Evolutionary conservation across 306 rosid genomes (phyloP), one percentile per base, ranked within the genome.

Genomic region (Prunus mume): DNA sequence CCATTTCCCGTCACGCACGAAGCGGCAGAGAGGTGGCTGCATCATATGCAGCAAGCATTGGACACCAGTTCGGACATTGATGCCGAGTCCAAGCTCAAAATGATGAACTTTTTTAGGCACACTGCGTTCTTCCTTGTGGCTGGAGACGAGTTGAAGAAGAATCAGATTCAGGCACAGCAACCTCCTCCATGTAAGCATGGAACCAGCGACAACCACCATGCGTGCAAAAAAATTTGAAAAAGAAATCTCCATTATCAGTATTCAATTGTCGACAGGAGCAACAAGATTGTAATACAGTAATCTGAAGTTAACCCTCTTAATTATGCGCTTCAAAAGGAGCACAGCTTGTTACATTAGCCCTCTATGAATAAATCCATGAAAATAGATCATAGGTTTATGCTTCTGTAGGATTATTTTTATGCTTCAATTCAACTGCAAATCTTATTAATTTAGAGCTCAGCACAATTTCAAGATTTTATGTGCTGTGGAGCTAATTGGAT

Each of bases 111-210:
- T 74, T 92, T 89, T 80, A 89, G 96, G 85, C 95, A 90, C 88
- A 91, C 98, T 12, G 93, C 96, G 41, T 92, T 87, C 80, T 92
- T 95, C 83, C 90, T 95, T 34, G 96, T 92, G 79, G 96, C 97
- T 34, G 97, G 97, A 27, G 81, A 90, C 79, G 85, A 88, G 68
- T 74, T 80, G 74, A 90, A 88, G 89, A 83, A 81, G 88, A 76
- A 79, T 81, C 95, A 83, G 63, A 82, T 38, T 14, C 76, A 14
- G 14, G 56, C 46, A 30, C 68, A 14, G 62, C 87, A 73, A 64
- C 27, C 76, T 34, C 32, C 76, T 34, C 84, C 83, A 22, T 87
- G 92, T 78, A 88, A 87, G 85, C 80, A 87, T 85, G 89, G 81
- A 32, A n/a, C 79, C 9, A 43, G 76, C 57, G 85, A 83, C 75